Conservation (phyloP, 192 early-diverging fungal species). For the Podila verticillata region DNA sequence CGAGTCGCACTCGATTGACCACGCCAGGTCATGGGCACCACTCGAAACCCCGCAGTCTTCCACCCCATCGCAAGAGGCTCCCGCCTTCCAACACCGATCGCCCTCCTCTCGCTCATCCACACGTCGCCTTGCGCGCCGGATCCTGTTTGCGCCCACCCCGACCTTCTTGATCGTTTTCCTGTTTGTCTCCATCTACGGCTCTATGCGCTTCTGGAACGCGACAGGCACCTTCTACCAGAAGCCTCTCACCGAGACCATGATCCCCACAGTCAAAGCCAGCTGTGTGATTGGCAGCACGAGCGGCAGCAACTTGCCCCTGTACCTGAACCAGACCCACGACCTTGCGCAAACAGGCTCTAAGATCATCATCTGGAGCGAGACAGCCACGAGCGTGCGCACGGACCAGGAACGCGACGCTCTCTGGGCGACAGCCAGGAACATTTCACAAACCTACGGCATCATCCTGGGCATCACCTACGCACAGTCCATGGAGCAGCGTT, state of each 20-base stretch:
- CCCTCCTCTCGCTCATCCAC: background rate
- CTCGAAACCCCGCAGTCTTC: background rate
- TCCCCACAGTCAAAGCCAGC: constrained; percentile 31
- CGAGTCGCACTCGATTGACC: constrained; percentile 1
- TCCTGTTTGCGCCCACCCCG: constrained; percentile 25
- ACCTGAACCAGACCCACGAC: constrained; percentile 31
- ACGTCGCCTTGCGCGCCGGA: background rate
- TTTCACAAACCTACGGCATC: constrained; percentile 28
- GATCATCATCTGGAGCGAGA: constrained; percentile 52
- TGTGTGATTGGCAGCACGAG: constrained; percentile 29
- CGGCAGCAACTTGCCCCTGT: constrained; percentile 5
- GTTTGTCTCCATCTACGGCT: constrained; percentile 28
- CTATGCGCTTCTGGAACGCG: constrained; percentile 49
- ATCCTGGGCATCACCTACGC: constrained; percentile 44
- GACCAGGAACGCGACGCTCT: background rate
- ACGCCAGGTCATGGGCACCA: constrained; percentile 4
- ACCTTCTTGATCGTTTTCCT: constrained; percentile 27
- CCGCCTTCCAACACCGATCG: background rate
- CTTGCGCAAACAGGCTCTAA: constrained; percentile 34
- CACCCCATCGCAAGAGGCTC: background rate
- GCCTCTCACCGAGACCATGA: constrained; percentile 16
- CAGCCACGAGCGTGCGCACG: background rate
- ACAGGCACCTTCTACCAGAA: constrained; percentile 36
- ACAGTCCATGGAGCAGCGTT: constrained; percentile 5
- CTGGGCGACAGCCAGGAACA: constrained; percentile 17